Percentiles rank a stretch among this genome's conserved stretches.
phyloP scores from a whole-genome alignment of 2,329 filamentous ascomycete genomes.

The Diplodia seriata region DNA sequence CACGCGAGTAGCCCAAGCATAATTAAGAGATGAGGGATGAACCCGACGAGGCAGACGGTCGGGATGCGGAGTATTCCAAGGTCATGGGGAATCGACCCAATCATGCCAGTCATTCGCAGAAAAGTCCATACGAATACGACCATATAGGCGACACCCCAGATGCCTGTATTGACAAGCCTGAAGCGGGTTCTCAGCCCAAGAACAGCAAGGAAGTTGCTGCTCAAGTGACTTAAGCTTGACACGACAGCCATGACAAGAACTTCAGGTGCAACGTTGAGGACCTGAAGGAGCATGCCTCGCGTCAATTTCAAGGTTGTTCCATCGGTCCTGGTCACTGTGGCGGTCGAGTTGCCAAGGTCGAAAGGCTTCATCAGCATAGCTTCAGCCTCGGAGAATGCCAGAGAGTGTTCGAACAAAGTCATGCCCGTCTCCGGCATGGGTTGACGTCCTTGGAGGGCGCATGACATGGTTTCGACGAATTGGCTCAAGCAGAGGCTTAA shows the following conservation, averaged over 20 bases:
- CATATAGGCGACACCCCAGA: slow-evolving; percentile 94
- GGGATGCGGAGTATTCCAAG: slow-evolving; percentile 82
- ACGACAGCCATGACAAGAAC: slow-evolving; percentile 85
- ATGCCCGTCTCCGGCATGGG: slow-evolving; percentile 89
- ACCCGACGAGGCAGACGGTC: slow-evolving; percentile 92
- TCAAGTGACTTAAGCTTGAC: slow-evolving; percentile 87
- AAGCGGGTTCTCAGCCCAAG: slow-evolving; percentile 79
- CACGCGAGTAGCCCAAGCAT: slow-evolving; percentile 79
- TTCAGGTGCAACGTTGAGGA: slow-evolving; percentile 88
- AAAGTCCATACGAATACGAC: slow-evolving; percentile 80
- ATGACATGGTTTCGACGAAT: slow-evolving; percentile 86
- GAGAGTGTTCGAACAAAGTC: slow-evolving; percentile 94
- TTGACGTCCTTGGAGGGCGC: slow-evolving; percentile 82
- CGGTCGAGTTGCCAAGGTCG: slow-evolving; percentile 62
- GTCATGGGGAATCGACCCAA: slow-evolving; percentile 50
- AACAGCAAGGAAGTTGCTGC: slow-evolving; percentile 81
- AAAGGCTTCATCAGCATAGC: slow-evolving; percentile 82
- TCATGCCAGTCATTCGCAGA: slow-evolving; percentile 47
- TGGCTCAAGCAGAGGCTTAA: slow-evolving; percentile 74
- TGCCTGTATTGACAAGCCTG: slow-evolving; percentile 82
- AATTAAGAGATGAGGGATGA: slow-evolving; percentile 92
- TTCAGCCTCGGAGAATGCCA: slow-evolving; percentile 96
- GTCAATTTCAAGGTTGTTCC: slow-evolving; percentile 51
- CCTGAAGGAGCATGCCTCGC: slow-evolving; percentile 72
- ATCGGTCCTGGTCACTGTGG: slow-evolving; percentile 50